A percentile compares a stretch with the other conserved stretches of the same genome.
phyloP scores from a whole-genome alignment of 495 filamentous ascomycete species.

The Apodospora peruviana region DNA sequence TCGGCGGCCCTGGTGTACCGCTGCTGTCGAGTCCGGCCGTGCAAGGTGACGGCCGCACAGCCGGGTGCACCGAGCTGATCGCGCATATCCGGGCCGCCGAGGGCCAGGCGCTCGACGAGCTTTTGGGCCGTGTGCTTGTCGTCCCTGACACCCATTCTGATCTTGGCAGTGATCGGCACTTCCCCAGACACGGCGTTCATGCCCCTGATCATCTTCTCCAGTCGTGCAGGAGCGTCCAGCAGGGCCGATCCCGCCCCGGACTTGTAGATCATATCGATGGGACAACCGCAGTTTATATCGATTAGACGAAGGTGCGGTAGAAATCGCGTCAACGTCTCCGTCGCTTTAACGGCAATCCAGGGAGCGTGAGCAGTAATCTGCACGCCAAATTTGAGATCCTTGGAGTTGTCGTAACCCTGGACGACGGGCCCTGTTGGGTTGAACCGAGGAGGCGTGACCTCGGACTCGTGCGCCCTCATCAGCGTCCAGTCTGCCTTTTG shows the following conservation, averaged over 20 bases:
- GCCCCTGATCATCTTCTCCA: slow-evolving; percentile 86
- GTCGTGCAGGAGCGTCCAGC: slow-evolving; percentile 71
- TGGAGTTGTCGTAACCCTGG: slow-evolving; percentile 70
- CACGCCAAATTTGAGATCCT: slow-evolving; percentile 81
- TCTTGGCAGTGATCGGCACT: slow-evolving; percentile 87
- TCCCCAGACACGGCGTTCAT: slow-evolving; percentile 90
- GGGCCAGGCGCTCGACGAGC: slow-evolving; percentile 72
- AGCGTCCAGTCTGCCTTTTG: slow-evolving; percentile 90
- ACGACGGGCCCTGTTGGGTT: slow-evolving; percentile 44
- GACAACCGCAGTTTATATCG: slow-evolving; percentile 94
- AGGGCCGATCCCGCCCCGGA: slow-evolving; percentile 91
- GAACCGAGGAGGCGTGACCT: slow-evolving; percentile 61
- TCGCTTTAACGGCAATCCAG: slow-evolving; percentile 78
- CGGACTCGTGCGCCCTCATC: slow-evolving; percentile 80
- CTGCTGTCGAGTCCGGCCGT: slow-evolving; percentile 89
- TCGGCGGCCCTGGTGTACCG: slow-evolving; percentile 84
- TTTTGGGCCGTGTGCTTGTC: slow-evolving; percentile 72
- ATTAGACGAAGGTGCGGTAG: slow-evolving; percentile 80
- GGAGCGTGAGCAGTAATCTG: slow-evolving; percentile 89
- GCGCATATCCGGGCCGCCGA: slow-evolving; percentile 65
- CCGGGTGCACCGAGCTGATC: slow-evolving; percentile 63
- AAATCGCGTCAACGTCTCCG: slow-evolving; percentile 69
- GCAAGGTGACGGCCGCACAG: slow-evolving; percentile 87
- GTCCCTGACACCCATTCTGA: slow-evolving; percentile 85
- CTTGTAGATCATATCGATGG: slow-evolving; percentile 86